phyloP scores from a whole-genome alignment of 2,329 filamentous ascomycete species.

The Penicillium hesseltinei region DNA sequence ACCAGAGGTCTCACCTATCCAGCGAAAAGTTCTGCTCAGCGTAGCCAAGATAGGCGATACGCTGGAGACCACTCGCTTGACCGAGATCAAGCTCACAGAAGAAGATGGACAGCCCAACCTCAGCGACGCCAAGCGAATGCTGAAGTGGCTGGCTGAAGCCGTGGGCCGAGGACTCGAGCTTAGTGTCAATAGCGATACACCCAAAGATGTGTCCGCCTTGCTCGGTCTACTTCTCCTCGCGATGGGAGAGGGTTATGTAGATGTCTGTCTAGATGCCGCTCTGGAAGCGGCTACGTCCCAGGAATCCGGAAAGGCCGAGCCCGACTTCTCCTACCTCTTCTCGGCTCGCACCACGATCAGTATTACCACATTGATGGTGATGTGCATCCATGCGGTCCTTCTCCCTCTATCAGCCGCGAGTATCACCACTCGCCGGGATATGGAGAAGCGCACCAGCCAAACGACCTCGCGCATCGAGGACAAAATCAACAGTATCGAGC shows the following conservation, averaged over 20 bases:
- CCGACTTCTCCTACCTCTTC: slow-evolving; percentile 80
- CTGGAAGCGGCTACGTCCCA: slow-evolving; percentile 73
- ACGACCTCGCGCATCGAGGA: slow-evolving; percentile 78
- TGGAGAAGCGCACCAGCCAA: slow-evolving; percentile 76
- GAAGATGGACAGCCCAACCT: slow-evolving; percentile 82
- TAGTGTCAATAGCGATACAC: slow-evolving; percentile 81
- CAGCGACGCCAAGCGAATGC: slow-evolving; percentile 92
- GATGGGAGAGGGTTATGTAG: slow-evolving; percentile 79
- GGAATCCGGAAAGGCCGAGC: slow-evolving; percentile 77
- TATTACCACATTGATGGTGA: slow-evolving; percentile 89
- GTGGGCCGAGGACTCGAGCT: slow-evolving; percentile 88
- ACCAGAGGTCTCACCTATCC: slow-evolving; percentile 80
- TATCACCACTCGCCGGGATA: slow-evolving; percentile 82
- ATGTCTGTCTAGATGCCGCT: slow-evolving; percentile 65
- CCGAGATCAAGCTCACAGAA: slow-evolving; percentile 86
- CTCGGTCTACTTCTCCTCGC: slow-evolving; percentile 78
- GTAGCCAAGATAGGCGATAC: slow-evolving; percentile 80
- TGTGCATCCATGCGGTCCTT: slow-evolving; percentile 85
- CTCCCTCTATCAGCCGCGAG: slow-evolving; percentile 86
- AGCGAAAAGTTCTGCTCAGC: slow-evolving; percentile 84
- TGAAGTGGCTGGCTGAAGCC: slow-evolving; percentile 94
- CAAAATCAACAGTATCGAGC: slow-evolving; percentile 71
- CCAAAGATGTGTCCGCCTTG: slow-evolving; percentile 86
- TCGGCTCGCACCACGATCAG: slow-evolving; percentile 78
- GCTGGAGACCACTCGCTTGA: slow-evolving; percentile 63